Evolutionary conservation across 495 filamentous ascomycete species (phyloP), one percentile per base, ranked within the genome.

Genomic region (Aspergillus heteromorphus): DNA sequence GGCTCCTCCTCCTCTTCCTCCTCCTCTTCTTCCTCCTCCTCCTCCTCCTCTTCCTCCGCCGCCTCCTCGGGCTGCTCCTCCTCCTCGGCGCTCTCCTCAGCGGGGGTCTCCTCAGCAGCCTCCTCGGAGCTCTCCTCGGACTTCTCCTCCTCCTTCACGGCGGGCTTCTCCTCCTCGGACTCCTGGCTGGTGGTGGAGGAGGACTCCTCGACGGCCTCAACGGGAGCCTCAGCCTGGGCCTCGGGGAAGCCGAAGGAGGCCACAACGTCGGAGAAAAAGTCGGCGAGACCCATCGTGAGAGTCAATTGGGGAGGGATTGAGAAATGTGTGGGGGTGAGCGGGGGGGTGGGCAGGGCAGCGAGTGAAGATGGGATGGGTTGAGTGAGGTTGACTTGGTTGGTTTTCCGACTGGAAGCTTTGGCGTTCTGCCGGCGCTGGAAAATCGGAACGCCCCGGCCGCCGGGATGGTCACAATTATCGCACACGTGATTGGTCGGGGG

Each of bases 1-100:
- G 84, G 79, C 79, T 97, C 92, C 57, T 95, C 89, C 60, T 95
- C 91, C 55, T 95, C 91, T 13, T 93, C 89, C 54, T 93, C 90
- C 49, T 92, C 89, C 49, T 89, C 88, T 49, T 89, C 85, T 19
- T 82, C 82, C 47, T 81, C 76, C 29, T 78, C 74, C 31, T 75
- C 76, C 25, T 74, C 77, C 49, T 71, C 76, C 45, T 65, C 74
- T 27, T 72, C 72, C 21, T 69, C 72, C 30, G 67, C 70, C 56
- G 72, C 72, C 30, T 67, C 70, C 56, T 73, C 72, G 20, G 23
- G 40, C 10, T 23, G 20, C 43, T 65, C 75, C 54, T 73, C 77
- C n/a, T 70, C 75, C 36, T 71, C 79, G n/a, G 68, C 59, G 19
- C 61, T 67, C 57, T 74, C 76, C 55, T 74, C 77, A 38, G 73